A percentile compares a stretch with the other conserved stretches of the same genome.
Conservation (phyloP, 208 protist genomes). For the Leishmania guyanensis region DNA sequence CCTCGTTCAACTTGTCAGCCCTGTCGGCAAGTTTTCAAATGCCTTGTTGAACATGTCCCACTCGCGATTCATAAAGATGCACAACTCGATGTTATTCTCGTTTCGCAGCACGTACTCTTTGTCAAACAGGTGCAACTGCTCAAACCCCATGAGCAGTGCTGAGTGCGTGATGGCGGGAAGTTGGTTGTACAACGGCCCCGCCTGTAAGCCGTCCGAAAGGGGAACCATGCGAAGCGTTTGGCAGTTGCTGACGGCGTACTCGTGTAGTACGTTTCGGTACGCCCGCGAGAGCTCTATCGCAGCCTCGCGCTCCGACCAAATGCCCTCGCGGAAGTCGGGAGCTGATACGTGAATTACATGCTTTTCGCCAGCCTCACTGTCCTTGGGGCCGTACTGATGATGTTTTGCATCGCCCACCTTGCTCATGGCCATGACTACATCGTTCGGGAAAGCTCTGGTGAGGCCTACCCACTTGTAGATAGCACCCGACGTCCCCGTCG, state of each 20-base stretch:
- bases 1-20: background rate
- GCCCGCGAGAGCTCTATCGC: constrained; percentile 78
- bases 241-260: constrained; percentile 79
- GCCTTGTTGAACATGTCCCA: constrained; percentile 82
- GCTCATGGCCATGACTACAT: constrained; percentile 68
- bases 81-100: constrained; percentile 81
- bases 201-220: constrained; percentile 58
- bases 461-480: constrained; percentile 89
- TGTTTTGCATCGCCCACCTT: constrained; percentile 78
- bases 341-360: constrained; percentile 81
- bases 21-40: constrained; percentile 53
- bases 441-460: constrained; percentile 61
- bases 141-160: constrained; percentile 76
- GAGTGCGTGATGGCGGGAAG: constrained; percentile 71
- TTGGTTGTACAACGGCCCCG: constrained; percentile 79
- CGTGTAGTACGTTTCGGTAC: constrained; percentile 88
- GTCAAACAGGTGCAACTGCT: constrained; percentile 82
- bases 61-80: constrained; percentile 89
- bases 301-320: constrained; percentile 81
- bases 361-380: constrained; percentile 38
- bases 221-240: constrained; percentile 79
- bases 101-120: constrained; percentile 74
- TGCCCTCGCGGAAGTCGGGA: constrained; percentile 84
- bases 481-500: constrained; percentile 70
- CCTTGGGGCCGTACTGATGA: constrained; percentile 61